Evolutionary conservation across 257 asterid species (phyloP).

Genomic region (Cruciata laevipes): DNA sequence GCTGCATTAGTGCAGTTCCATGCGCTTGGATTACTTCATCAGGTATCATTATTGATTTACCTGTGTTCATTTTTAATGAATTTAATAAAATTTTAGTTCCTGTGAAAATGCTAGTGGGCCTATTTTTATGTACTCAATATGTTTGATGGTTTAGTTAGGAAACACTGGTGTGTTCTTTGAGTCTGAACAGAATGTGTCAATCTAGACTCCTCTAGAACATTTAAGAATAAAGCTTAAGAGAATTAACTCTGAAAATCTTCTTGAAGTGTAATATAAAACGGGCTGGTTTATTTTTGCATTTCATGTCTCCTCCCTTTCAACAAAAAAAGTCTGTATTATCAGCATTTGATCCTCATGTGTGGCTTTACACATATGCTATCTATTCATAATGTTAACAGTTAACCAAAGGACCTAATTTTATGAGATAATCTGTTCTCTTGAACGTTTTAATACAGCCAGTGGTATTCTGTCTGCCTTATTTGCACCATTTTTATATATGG

Average conservation of each 20-base stretch:
- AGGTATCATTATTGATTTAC: conserved; percentile 35
- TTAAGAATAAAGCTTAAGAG: neutral
- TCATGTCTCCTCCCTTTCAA: neutral
- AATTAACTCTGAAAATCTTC: neutral
- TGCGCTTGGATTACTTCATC: conserved; percentile 88
- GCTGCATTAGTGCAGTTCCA: conserved; percentile 96
- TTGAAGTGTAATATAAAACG: neutral
- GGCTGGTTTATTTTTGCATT: neutral
- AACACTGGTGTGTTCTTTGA: neutral
- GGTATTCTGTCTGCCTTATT: neutral
- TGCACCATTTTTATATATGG: neutral
- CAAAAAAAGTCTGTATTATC: neutral
- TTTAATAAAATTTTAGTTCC: neutral
- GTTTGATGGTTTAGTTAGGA: neutral
- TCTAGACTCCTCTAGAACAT: neutral
- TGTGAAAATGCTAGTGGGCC: neutral
- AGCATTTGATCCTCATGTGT: neutral
- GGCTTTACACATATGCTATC: neutral
- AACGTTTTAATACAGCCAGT: neutral
- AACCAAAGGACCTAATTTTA: neutral
- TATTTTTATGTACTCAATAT: neutral
- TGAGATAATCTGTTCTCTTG: neutral
- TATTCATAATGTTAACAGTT: neutral
- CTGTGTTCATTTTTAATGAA: neutral
- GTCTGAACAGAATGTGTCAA: neutral